Conservation (phyloP, 2,329 filamentous ascomycete genomes). For the Fusarium sp. region DNA sequence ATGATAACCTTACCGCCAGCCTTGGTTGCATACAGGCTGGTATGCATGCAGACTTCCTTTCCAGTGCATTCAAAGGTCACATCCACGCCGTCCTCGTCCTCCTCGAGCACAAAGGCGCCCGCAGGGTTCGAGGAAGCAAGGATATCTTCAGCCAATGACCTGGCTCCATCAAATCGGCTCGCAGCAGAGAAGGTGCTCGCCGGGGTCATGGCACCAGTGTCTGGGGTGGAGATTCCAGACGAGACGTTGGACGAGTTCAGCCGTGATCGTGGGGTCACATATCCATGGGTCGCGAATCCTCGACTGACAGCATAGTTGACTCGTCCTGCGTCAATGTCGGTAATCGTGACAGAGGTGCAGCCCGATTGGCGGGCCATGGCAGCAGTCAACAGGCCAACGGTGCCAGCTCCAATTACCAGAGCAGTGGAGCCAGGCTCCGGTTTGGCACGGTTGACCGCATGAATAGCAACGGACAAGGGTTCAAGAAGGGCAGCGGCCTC, state of each 20-base stretch:
- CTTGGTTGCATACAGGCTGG: slow-evolving; percentile 77
- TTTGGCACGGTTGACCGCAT: slow-evolving; percentile 68
- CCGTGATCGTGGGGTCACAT: slow-evolving; percentile 61
- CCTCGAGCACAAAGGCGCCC: slow-evolving; percentile 53
- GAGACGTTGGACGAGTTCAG: slow-evolving; percentile 58
- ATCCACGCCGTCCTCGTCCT: slow-evolving; percentile 76
- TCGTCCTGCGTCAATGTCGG: slow-evolving; percentile 70
- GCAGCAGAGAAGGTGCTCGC: slow-evolving; percentile 59
- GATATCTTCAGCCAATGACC: slow-evolving; percentile 61
- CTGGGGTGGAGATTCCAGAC: slow-evolving; percentile 62
- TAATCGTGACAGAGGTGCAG: slow-evolving; percentile 69
- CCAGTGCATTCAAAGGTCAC: slow-evolving; percentile 82
- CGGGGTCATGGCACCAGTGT: slow-evolving; percentile 54
- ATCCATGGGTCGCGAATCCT: slow-evolving; percentile 71
- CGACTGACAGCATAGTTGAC: slow-evolving; percentile 69
- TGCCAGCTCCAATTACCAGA: slow-evolving; percentile 74
- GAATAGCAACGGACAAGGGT: slow-evolving; percentile 71
- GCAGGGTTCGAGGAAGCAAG: slow-evolving; percentile 54
- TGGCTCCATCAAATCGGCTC: slow-evolving; percentile 64
- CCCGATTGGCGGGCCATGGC: slow-evolving; percentile 72
- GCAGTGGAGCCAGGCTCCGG: slow-evolving; percentile 66
- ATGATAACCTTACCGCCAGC: slow-evolving; percentile 80
- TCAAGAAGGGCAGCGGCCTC: slow-evolving; percentile 71
- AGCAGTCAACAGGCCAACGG: slow-evolving; percentile 72
- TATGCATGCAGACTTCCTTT: slow-evolving; percentile 80